Base-by-base conservation (phyloP, 257 asterid genomes). In the Nicotiana obtusifolia region DNA sequence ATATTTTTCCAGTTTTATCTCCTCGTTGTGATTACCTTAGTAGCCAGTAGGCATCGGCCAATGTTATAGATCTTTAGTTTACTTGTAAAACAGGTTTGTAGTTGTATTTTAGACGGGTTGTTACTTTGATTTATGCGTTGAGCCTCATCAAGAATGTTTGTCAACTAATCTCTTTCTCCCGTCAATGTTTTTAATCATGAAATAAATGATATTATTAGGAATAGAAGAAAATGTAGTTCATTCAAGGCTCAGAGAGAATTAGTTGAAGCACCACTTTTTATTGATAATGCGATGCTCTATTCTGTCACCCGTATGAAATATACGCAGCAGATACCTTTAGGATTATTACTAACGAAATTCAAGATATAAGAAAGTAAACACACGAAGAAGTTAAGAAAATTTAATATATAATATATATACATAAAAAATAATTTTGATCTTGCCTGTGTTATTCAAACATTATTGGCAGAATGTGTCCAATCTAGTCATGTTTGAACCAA, bases 71-170 rank as follows among this genome's bases (percentile, higher is more conserved):
- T 75, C 62, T 75, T 49, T 49, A 4, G 62, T 47, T 20, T 49
- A 75, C 80, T 49, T 75, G 80, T 75, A 49, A 75, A 26, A 75
- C 80, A 49, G 10, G 80, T 49, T 26, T 75, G 37, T 15, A 62
- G 8, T 24, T 49, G 44, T 49, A 16, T 75, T 75, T 75, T 75
- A 49, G 24, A 49, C 14, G 44, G 35, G 44, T 0, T 24, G 24
- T 49, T 26, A 62, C 79, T 49, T 24, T 24, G 41, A 49, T 24
- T 28, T 52, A 52, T 52, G 57, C 57, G 19, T 11, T 14, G 57
- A 52, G 19, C 19, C 6, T 52, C 57, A 52, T 49, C 64, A 49
- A 26, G 26, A 0, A 26, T 24, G 26, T 75, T 24, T 49, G 44
- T 75, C 17, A 49, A 8, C 61, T 47, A 1, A 73, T 73, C 33